phyloP scores from a whole-genome alignment of 345 rosid genomes.

The Theobroma cacao region DNA sequence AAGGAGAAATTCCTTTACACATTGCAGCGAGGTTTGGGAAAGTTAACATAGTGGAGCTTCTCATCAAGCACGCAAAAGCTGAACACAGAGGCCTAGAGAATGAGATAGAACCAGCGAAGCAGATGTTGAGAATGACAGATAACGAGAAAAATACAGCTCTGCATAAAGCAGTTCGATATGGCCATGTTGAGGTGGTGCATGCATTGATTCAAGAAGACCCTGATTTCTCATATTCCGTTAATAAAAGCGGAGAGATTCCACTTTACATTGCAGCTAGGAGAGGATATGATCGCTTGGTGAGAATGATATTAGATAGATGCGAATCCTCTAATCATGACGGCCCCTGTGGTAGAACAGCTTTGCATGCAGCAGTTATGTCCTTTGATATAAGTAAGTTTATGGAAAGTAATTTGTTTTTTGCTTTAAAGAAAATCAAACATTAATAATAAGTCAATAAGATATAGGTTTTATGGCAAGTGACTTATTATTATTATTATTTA shows the following conservation, averaged over 20 bases:
- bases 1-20: conserved; percentile 15
- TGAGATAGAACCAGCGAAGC: not conserved
- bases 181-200: not conserved
- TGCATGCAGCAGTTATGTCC: not conserved
- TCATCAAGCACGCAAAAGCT: not conserved
- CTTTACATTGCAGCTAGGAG: conserved; percentile 12
- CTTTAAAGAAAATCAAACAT: too few relatives aligned
- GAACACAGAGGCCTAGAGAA: not conserved
- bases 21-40: conserved; percentile 4
- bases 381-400: not conserved
- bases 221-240: not conserved
- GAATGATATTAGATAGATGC: not conserved
- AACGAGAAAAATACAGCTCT: not conserved
- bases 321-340: not conserved
- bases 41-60: not conserved
- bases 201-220: not conserved
- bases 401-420: too few relatives aligned
- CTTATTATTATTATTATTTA: too few relatives aligned
- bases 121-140: conserved; percentile 1
- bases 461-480: too few relatives aligned
- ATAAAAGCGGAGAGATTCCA: conserved; percentile 2
- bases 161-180: not conserved
- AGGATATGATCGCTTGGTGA: not conserved
- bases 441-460: too few relatives aligned
- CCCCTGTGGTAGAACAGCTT: conserved; percentile 13